phyloP scores from a whole-genome alignment of 1,139 yeast species.

The Yamadazyma membranifaciens region DNA sequence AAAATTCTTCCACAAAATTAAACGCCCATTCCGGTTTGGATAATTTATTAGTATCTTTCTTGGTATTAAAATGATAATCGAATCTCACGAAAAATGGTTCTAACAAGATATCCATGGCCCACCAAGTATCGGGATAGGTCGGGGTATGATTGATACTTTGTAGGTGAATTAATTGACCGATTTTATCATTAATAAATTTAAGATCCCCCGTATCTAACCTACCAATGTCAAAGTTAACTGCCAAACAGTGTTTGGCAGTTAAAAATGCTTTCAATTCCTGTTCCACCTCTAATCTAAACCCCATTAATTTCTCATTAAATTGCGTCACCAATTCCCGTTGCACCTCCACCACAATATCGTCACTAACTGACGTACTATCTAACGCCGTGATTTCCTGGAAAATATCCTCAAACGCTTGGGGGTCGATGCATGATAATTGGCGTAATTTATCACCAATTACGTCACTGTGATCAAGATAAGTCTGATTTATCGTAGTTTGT shows the following conservation, averaged over 20 bases:
- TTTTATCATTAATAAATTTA: slow-evolving; percentile 12
- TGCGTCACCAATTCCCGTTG: slow-evolving; percentile 1
- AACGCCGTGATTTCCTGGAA: slow-evolving; percentile 5
- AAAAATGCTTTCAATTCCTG: slow-evolving; percentile 10
- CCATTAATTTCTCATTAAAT: slow-evolving; percentile 9
- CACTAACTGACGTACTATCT: slow-evolving; percentile 2
- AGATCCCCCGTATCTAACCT: slow-evolving; percentile 10
- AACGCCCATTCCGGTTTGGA: slow-evolving; percentile 85
- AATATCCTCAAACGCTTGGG: slow-evolving; percentile 7
- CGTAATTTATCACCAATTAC: slow-evolving; percentile 7
- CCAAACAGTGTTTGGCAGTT: slow-evolving; percentile 19
- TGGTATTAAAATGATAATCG: slow-evolving; percentile 67
- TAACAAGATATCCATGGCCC: slow-evolving; percentile 59
- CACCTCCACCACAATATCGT: slow-evolving; percentile 5
- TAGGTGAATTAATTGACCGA: slow-evolving; percentile 29
- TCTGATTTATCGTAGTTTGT: slow-evolving; percentile 1
- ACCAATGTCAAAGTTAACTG: slow-evolving; percentile 9
- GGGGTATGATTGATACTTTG: slow-evolving; percentile 36
- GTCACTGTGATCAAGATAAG: slow-evolving; percentile 10
- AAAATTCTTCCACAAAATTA: slow-evolving; percentile 49
- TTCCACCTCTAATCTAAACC: slow-evolving; percentile 6
- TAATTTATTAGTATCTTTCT: slow-evolving; percentile 61
- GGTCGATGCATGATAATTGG: slow-evolving; percentile 5
- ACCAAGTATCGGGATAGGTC: slow-evolving; percentile 45
- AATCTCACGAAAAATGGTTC: slow-evolving; percentile 62